Evolutionary conservation across 495 filamentous ascomycete species (phyloP), one percentile per base, ranked within the genome.

Genomic region (Apiosordaria backusii): DNA sequence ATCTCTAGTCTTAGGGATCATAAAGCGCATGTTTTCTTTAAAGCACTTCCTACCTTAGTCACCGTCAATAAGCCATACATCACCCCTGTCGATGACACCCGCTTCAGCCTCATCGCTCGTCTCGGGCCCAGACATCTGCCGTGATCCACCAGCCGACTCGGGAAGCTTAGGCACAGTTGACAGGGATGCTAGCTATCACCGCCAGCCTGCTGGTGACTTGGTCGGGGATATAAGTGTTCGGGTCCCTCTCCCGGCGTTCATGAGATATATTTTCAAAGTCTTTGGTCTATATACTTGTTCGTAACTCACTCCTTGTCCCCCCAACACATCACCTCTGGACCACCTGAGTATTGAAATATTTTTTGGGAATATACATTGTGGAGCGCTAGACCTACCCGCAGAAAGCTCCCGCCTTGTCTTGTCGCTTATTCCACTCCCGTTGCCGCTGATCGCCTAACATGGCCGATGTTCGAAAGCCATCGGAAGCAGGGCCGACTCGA

Each of bases 401-500:
- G 16, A 40, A 6, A 7, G 3, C 53, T 55, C 53, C 61, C 24
- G 52, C 29, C 53, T 55, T 55, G 53, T 24, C 53, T 21, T 55
- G 53, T 55, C 19, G 53, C 53, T 23, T 59, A 59, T 57, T 24
- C 23, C 19, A 22, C 57, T 59, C 23, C 16, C 13, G 60, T 50
- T 25, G 15, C 50, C 27, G 35, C 19, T 63, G 68, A 63, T 61
- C 65, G 64, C 35, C 62, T 45, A 67, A 54, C 50, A 77, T 75
- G 75, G 73, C 73, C 67, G 75, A 77, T 26, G 24, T 22, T 16
- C 68, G 66, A 67, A 74, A 69, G 66, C 65, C 61, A 52, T 70
- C 72, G 55, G 73, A 77, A 60, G 72, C 76, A 68, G 77, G 76
- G 63, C 77, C 80, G 71, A 69, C 79, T 70, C 75, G 79, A 72